These are phyloP conservation scores for Scenedesmus sp. DNA, from an alignment of 163 green algal species.

Conservation along the genomic window DNA sequence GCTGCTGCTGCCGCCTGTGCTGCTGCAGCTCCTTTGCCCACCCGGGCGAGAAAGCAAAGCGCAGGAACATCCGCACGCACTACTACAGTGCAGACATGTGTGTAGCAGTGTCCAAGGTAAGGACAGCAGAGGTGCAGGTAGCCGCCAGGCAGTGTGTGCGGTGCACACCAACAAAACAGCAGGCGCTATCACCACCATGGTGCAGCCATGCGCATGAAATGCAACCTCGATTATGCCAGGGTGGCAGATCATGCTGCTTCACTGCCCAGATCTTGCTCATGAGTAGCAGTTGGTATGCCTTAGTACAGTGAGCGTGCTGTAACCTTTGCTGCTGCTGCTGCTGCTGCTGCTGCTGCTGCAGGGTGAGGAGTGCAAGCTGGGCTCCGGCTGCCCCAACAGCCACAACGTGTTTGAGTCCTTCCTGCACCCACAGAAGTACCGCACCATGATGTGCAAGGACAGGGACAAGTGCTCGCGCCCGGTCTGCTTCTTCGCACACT, in stretches of 20 bases:
- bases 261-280: not conserved
- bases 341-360: not conserved
- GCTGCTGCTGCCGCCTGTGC: not conserved
- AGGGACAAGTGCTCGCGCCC: conserved; percentile 75
- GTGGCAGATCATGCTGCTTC: not conserved
- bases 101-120: conserved; percentile 9
- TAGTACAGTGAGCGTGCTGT: not conserved
- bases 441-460: conserved; percentile 93
- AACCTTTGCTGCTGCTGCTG: not conserved
- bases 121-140: too few species aligned
- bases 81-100: conserved; percentile 40
- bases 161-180: not conserved
- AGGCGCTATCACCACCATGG: not conserved
- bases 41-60: conserved; percentile 43
- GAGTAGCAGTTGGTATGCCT: not conserved
- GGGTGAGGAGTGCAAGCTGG: conserved; percentile 67
- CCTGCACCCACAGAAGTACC: conserved; percentile 87
- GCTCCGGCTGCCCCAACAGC: conserved; percentile 84
- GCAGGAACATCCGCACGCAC: conserved; percentile 39
- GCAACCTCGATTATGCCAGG: too few species aligned
- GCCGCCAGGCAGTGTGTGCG: not conserved
- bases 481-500: conserved; percentile 63
- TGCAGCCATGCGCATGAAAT: not conserved
- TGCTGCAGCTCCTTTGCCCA: conserved; percentile 24
- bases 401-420: conserved; percentile 93